phyloP scores from a whole-genome alignment of 805 yeast genomes.

The Candida ovalis region DNA sequence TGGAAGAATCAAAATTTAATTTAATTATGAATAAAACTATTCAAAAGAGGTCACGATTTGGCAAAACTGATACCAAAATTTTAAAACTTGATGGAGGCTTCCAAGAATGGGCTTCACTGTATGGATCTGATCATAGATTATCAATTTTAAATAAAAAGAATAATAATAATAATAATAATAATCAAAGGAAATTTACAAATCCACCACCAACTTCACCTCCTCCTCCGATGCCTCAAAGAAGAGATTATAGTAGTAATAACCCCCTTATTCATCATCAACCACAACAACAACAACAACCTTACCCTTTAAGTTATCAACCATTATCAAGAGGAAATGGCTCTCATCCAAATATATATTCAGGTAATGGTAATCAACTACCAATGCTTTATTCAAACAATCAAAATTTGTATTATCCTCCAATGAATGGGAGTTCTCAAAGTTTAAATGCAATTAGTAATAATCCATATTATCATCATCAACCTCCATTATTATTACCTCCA shows the following conservation, averaged over 20 bases:
- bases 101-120: constrained; percentile 38
- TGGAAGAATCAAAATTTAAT: constrained; percentile 24
- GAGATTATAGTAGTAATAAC: constrained; percentile 4
- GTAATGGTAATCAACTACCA: neutral
- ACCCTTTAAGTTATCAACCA: neutral
- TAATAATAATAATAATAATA: too few species aligned
- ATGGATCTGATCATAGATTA: constrained; percentile 24
- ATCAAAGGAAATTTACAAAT: constrained; percentile 3
- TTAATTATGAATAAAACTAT: constrained; percentile 12
- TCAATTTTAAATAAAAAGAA: constrained; percentile 12
- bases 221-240: constrained; percentile 7
- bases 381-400: neutral
- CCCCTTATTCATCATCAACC: neutral
- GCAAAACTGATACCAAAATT: constrained; percentile 6
- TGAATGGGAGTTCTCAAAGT: neutral
- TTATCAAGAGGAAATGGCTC: too few species aligned
- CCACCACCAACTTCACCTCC: constrained; percentile 6
- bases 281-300: constrained; percentile 1
- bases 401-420: neutral
- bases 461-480: neutral
- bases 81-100: constrained; percentile 40
- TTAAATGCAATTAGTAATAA: neutral
- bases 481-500: neutral
- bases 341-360: neutral
- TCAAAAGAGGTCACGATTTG: constrained; percentile 3